Percentiles rank a stretch among this genome's conserved stretches.
Conservation (phyloP, 371 early-diverging fungal genomes). For the Synchytrium microbalum region DNA sequence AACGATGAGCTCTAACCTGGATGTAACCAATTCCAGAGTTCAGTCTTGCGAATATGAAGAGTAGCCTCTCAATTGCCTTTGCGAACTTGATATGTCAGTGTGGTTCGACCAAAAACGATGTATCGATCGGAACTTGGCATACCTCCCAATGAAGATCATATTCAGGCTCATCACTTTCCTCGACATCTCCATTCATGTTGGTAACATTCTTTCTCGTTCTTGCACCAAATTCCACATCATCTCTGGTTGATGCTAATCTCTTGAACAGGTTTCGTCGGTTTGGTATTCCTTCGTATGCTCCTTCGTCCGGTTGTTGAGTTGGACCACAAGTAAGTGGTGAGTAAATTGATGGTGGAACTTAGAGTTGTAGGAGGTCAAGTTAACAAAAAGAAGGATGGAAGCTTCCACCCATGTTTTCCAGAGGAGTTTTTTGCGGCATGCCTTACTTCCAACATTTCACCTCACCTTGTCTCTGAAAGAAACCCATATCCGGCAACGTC, state of each 20-base stretch:
- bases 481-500: slow-evolving; percentile 73
- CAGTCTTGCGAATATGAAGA: slow-evolving; percentile 75
- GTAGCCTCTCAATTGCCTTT: slow-evolving; percentile 66
- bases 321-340: not conserved
- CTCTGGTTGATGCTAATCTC: slow-evolving; percentile 54
- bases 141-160: slow-evolving; percentile 71
- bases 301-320: not conserved
- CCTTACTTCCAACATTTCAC: too few species aligned
- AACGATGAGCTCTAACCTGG: slow-evolving; percentile 44
- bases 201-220: slow-evolving; percentile 18
- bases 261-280: slow-evolving; percentile 56
- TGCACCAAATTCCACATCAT: slow-evolving; percentile 42
- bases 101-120: slow-evolving; percentile 1
- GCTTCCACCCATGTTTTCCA: too few species aligned
- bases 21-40: slow-evolving; percentile 84
- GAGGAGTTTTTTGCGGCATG: not conserved
- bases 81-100: not conserved
- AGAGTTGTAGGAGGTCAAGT: not conserved
- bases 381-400: too few species aligned
- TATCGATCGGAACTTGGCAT: not conserved
- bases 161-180: slow-evolving; percentile 9
- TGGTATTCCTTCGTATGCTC: slow-evolving; percentile 29
- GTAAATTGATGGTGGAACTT: not conserved
- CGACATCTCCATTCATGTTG: slow-evolving; percentile 10
- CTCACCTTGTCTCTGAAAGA: slow-evolving; percentile 54